A percentile compares a stretch with the other conserved stretches of the same genome.
Evolutionary conservation across 2,329 filamentous ascomycete species (phyloP).

Genomic region (Aureobasidium sp.): DNA sequence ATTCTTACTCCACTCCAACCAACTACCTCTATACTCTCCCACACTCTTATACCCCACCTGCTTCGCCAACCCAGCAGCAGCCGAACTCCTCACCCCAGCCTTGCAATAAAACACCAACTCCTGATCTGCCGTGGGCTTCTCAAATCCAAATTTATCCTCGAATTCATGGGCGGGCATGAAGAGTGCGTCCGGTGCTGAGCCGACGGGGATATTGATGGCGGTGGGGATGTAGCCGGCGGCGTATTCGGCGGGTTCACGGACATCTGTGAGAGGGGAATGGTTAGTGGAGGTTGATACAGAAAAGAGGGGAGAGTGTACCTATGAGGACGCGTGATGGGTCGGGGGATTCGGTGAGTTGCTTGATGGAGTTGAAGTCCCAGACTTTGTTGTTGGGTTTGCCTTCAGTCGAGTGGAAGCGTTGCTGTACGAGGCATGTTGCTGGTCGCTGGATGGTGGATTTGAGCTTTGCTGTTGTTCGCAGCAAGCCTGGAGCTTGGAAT

Average conservation of each 20-base stretch:
- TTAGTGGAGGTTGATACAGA: neutral
- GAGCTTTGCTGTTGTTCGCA: neutral
- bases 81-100: conserved; percentile 71
- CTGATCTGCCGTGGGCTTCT: conserved; percentile 50
- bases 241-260: conserved; percentile 65
- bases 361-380: conserved; percentile 16
- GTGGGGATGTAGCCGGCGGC: conserved; percentile 63
- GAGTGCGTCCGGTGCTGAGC: conserved; percentile 67
- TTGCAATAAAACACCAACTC: conserved; percentile 84
- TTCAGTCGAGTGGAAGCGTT: conserved; percentile 8
- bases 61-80: conserved; percentile 67
- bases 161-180: conserved; percentile 72
- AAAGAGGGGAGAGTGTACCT: conserved; percentile 15
- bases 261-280: conserved; percentile 37
- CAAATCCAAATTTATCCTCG: conserved; percentile 69
- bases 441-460: conserved; percentile 8
- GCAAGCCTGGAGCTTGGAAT: neutral
- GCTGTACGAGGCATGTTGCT: neutral
- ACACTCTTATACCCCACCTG: conserved; percentile 66
- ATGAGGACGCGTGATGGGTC: conserved; percentile 23
- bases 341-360: conserved; percentile 27
- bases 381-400: neutral
- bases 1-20: conserved; percentile 71
- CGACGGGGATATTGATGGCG: conserved; percentile 74
- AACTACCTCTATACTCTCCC: conserved; percentile 66